Conservation (phyloP, 306 rosid genomes). For the Vigna trinervia region DNA sequence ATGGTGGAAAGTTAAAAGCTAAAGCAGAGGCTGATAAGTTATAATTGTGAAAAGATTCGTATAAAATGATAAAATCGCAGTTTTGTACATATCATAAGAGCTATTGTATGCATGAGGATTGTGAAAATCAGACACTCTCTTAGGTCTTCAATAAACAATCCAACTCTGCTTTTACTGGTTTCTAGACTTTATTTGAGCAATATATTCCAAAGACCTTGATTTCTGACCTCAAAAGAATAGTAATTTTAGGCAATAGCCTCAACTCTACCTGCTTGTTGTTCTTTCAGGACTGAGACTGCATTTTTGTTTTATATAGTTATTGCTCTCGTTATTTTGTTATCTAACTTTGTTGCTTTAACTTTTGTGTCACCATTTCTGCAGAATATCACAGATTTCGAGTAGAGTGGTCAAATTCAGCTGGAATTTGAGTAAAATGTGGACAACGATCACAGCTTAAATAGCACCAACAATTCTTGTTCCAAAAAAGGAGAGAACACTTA, state of each 20-base stretch:
- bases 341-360: constrained; percentile 25
- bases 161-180: too few relatives aligned
- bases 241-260: too few relatives aligned
- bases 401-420: not conserved
- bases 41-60: not conserved
- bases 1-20: constrained; percentile 10
- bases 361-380: constrained; percentile 50
- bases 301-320: constrained; percentile 8
- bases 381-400: constrained; percentile 37
- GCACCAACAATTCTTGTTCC: not conserved
- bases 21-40: not conserved
- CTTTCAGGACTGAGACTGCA: constrained; percentile 16
- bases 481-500: constrained; percentile 20
- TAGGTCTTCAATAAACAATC: too few relatives aligned
- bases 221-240: too few relatives aligned
- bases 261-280: not conserved
- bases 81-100: constrained; percentile 10
- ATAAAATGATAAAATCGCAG: not conserved
- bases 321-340: constrained; percentile 28
- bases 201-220: too few relatives aligned
- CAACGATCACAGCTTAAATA: constrained; percentile 32
- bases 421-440: constrained; percentile 22
- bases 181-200: too few relatives aligned
- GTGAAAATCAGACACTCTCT: constrained; percentile 15
- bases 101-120: constrained; percentile 5